phyloP scores from a whole-genome alignment of 1,139 yeast genomes.

The Yamadazyma atlantica region DNA sequence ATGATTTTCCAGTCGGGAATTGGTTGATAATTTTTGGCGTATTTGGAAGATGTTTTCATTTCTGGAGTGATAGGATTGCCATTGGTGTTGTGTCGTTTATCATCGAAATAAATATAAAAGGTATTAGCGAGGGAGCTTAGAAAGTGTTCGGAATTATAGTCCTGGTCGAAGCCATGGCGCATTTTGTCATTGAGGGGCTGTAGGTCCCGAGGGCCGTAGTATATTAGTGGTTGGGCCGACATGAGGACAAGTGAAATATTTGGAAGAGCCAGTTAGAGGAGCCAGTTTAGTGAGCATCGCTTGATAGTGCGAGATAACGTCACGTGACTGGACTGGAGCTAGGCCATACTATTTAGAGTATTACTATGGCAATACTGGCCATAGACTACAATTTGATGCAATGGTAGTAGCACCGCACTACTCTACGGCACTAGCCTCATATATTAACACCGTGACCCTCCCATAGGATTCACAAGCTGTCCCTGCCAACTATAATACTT shows the following conservation, averaged over 20 bases:
- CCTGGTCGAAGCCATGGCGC: constrained; percentile 83
- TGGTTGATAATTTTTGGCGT: constrained; percentile 59
- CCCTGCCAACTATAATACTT: constrained; percentile 68
- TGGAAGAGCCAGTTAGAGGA: no score
- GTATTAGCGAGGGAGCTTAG: constrained; percentile 64
- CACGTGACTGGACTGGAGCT: no score
- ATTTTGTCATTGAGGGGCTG: constrained; percentile 44
- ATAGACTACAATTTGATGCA: no score
- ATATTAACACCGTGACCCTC: constrained; percentile 35
- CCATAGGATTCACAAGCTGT: constrained; percentile 28
- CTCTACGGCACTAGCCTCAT: no score
- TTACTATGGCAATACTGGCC: no score
- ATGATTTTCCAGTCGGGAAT: constrained; percentile 88
- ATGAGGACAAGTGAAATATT: background rate
- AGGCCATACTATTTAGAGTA: no score
- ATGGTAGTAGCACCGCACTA: no score
- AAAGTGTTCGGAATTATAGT: constrained; percentile 62
- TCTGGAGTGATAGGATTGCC: constrained; percentile 77
- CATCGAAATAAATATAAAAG: constrained; percentile 80
- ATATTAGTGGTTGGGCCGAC: constrained; percentile 5
- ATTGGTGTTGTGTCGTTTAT: constrained; percentile 86
- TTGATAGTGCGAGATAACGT: no score
- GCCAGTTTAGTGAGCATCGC: no score
- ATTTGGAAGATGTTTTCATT: constrained; percentile 43
- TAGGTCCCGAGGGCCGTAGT: constrained; percentile 11